These are phyloP conservation scores for Kwoniella newhampshirensis DNA, from an alignment of 768 basidiomycete species.

Conservation along the genomic window DNA sequence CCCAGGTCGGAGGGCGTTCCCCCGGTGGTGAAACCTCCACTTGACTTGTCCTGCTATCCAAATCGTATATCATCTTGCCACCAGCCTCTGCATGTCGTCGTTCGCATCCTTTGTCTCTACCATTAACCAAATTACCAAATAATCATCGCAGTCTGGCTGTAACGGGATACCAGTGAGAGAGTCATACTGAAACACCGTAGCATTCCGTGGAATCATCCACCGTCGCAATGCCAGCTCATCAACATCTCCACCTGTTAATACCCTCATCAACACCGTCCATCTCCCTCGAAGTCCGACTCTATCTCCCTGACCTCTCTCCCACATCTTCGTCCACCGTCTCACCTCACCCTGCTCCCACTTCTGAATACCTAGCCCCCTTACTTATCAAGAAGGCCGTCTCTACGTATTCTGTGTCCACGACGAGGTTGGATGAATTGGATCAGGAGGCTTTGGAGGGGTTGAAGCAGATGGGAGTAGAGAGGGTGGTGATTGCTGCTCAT, in stretches of 20 bases:
- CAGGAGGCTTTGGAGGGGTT: not conserved
- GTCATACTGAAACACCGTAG: too few relatives aligned
- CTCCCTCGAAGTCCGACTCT: conserved; percentile 35
- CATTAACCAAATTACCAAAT: too few relatives aligned
- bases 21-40: too few relatives aligned
- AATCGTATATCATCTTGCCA: too few relatives aligned
- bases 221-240: conserved; percentile 15
- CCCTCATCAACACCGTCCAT: conserved; percentile 26
- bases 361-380: not conserved
- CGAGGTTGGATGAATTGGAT: conserved; percentile 14
- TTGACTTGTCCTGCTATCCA: too few relatives aligned
- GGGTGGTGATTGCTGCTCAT: conserved; percentile 38
- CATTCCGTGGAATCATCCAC: too few relatives aligned
- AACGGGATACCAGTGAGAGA: too few relatives aligned
- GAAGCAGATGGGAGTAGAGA: conserved; percentile 11
- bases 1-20: too few relatives aligned
- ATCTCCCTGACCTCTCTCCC: conserved; percentile 24
- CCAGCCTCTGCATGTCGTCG: too few relatives aligned
- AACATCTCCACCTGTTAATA: conserved; percentile 33
- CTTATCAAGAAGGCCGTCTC: not conserved
- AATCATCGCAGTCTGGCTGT: too few relatives aligned
- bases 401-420: conserved; percentile 3
- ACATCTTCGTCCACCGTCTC: not conserved
- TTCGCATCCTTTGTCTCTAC: too few relatives aligned
- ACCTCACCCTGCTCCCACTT: not conserved